phyloP scores from a whole-genome alignment of 352 stramenopile genomes.

The Phytophthora agathidicida region DNA sequence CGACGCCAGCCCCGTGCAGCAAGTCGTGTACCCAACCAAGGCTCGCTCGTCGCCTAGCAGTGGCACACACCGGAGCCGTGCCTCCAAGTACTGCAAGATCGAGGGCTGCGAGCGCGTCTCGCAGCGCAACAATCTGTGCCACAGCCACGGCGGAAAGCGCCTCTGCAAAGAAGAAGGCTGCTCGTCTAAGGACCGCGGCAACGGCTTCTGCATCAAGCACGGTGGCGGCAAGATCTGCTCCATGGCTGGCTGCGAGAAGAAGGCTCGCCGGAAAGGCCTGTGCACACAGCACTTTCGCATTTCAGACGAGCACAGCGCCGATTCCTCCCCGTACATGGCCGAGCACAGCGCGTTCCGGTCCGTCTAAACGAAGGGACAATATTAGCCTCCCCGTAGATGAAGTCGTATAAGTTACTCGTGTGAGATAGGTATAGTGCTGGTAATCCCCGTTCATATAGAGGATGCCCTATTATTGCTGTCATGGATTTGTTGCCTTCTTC shows the following conservation, averaged over 20 bases:
- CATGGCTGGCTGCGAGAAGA: conserved; percentile 79
- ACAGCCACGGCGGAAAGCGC: conserved; percentile 83
- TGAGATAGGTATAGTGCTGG: conserved; percentile 26
- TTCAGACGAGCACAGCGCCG: conserved; percentile 38
- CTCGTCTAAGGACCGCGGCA: conserved; percentile 81
- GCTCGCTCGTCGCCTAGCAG: conserved; percentile 19
- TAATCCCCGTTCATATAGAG: conserved; percentile 23
- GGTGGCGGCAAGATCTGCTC: conserved; percentile 85
- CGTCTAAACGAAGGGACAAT: conserved; percentile 21
- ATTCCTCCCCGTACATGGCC: conserved; percentile 23
- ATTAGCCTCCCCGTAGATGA: conserved; percentile 21
- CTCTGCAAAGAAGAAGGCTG: conserved; percentile 83
- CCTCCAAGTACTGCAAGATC: conserved; percentile 90
- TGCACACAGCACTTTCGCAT: conserved; percentile 85
- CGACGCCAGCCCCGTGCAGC: conserved; percentile 21
- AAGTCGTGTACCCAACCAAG: conserved; percentile 19
- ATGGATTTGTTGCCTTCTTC: not conserved
- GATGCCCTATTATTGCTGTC: conserved; percentile 2
- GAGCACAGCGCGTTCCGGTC: conserved; percentile 28
- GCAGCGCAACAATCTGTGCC: conserved; percentile 84
- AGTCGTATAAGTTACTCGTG: conserved; percentile 40
- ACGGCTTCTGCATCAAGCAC: conserved; percentile 86
- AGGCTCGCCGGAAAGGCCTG: conserved; percentile 79
- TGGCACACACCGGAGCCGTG: conserved; percentile 57
- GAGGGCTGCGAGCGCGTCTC: conserved; percentile 81